A percentile compares a stretch with the other conserved stretches of the same genome.
Conservation (phyloP, 2,329 filamentous ascomycete genomes). For the Neofusicoccum ribis region DNA sequence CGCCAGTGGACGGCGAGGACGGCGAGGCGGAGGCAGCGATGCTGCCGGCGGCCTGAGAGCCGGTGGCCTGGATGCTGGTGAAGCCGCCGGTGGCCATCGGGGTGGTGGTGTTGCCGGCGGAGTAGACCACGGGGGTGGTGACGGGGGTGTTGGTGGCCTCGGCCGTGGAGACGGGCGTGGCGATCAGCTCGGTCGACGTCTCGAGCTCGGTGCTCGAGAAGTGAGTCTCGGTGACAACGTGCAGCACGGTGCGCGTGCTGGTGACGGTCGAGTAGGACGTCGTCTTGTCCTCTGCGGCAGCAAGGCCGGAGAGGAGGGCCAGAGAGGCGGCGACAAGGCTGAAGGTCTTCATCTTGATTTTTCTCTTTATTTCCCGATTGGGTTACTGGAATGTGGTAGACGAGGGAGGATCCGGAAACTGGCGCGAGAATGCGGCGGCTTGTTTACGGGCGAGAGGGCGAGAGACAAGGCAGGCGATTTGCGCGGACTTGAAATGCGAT, state of each 20-base stretch:
- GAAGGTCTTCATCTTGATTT: constrained; percentile 31
- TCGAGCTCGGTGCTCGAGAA: constrained; percentile 31
- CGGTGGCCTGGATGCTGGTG: constrained; percentile 9
- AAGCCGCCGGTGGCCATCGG: constrained; percentile 21
- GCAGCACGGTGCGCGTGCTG: constrained; percentile 33
- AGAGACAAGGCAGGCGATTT: neutral
- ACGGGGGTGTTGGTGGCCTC: constrained; percentile 19
- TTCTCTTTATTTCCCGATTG: constrained; percentile 1
- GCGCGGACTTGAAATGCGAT: neutral
- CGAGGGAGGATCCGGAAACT: neutral
- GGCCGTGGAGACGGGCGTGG: constrained; percentile 26
- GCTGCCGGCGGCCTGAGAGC: neutral
- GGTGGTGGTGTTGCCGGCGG: constrained; percentile 15
- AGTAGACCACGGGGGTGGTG: constrained; percentile 14
- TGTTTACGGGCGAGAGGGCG: neutral
- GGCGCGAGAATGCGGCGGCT: neutral
- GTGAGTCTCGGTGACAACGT: constrained; percentile 39
- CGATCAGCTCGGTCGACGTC: constrained; percentile 34
- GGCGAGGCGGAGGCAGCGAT: neutral
- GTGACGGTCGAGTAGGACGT: constrained; percentile 17
- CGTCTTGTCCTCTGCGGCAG: constrained; percentile 37
- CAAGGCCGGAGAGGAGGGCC: constrained; percentile 35
- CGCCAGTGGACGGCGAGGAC: constrained; percentile 31
- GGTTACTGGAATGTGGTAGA: neutral
- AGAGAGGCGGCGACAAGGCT: constrained; percentile 35